Conservation (phyloP, 1,284 basidiomycete genomes). For the Mycena sp. region DNA sequence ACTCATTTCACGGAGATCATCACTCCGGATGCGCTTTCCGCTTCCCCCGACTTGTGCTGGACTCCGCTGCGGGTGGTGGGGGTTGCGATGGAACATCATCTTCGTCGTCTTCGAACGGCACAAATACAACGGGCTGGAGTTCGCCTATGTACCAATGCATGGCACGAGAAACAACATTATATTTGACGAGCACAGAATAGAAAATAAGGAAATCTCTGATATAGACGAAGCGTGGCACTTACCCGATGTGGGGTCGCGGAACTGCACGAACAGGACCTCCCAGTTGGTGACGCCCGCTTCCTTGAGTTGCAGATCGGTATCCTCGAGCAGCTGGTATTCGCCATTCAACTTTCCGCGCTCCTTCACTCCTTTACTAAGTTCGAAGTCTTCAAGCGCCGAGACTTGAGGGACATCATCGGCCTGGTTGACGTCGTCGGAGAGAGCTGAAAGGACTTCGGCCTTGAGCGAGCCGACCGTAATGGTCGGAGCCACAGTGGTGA, state of each 20-base stretch:
- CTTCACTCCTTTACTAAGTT: conserved; percentile 63
- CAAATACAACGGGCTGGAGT: conserved; percentile 38
- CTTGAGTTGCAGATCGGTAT: conserved; percentile 54
- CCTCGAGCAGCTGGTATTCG: conserved; percentile 61
- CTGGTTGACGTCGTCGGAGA: conserved; percentile 56
- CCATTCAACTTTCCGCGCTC: conserved; percentile 58
- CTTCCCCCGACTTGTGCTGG: conserved; percentile 23
- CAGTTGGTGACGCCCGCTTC: conserved; percentile 63
- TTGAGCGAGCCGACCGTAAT: conserved; percentile 68
- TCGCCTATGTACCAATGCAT: conserved; percentile 34
- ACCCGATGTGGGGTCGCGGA: conserved; percentile 66
- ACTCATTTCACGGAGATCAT: background rate
- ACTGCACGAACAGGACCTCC: conserved; percentile 73
- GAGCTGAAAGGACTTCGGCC: conserved; percentile 67
- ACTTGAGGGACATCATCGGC: conserved; percentile 56
- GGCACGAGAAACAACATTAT: conserved; percentile 3
- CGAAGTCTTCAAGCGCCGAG: conserved; percentile 62
- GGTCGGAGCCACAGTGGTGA: conserved; percentile 63
- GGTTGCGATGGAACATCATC: conserved; percentile 25
- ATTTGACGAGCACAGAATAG: conserved; percentile 16
- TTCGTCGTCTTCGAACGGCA: conserved; percentile 36
- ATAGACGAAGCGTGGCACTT: conserved; percentile 38
- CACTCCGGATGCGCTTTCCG: conserved; percentile 29
- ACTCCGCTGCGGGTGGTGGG: conserved; percentile 1
- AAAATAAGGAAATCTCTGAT: conserved; percentile 22